A percentile compares a stretch with the other conserved stretches of the same genome.
phyloP scores from a whole-genome alignment of 306 rosid genomes.

The Vachellia pachyceras region DNA sequence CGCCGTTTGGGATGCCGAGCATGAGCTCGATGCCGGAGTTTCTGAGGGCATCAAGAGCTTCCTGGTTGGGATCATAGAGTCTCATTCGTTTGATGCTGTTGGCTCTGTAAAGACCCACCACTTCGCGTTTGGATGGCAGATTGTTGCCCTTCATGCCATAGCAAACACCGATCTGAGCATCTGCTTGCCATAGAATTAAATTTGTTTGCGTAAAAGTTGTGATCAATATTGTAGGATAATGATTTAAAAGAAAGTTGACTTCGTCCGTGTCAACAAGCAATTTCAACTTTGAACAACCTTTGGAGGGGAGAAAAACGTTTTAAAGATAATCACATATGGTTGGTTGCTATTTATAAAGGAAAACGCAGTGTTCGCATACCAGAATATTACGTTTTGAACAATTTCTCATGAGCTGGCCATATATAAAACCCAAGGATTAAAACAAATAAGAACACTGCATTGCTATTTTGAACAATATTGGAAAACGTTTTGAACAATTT shows the following conservation, averaged over 20 bases:
- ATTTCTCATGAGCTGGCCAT: not conserved
- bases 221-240: not conserved
- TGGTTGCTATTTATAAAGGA: not conserved
- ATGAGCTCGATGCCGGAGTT: slow-evolving; percentile 52
- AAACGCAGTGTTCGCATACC: not conserved
- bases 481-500: too few species aligned
- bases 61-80: slow-evolving; percentile 50
- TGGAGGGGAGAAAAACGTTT: not conserved
- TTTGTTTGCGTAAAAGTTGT: not conserved
- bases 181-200: slow-evolving; percentile 8
- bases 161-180: slow-evolving; percentile 53
- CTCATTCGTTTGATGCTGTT: slow-evolving; percentile 49
- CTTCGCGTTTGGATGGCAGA: slow-evolving; percentile 48
- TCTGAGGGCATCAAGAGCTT: slow-evolving; percentile 48
- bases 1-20: slow-evolving; percentile 50
- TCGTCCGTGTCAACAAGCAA: not conserved
- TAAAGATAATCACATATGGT: too few species aligned
- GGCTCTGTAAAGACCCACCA: slow-evolving; percentile 46
- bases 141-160: slow-evolving; percentile 53
- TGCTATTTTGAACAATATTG: too few species aligned
- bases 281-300: not conserved
- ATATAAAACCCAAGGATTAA: not conserved
- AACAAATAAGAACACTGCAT: not conserved
- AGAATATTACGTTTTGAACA: not conserved
- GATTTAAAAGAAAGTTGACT: not conserved